Conservation (phyloP, 2,329 filamentous ascomycete genomes). For the Claviceps capensis region DNA sequence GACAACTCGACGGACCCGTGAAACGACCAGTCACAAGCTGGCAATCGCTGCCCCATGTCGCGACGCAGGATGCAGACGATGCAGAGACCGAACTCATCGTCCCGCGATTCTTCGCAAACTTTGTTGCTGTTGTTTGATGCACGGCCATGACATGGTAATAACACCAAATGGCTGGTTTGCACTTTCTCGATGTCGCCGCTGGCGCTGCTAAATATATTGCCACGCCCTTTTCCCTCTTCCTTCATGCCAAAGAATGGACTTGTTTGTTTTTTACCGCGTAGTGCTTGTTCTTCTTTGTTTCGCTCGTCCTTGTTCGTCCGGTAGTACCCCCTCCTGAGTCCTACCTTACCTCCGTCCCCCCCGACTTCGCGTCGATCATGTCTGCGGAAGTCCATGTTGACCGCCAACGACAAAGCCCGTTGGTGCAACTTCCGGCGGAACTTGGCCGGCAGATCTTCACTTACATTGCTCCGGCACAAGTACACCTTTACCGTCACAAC, state of each 20-base stretch:
- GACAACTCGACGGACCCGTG: not conserved
- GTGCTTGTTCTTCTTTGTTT: not conserved
- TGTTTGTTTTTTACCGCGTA: not conserved
- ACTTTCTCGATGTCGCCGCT: too few relatives aligned
- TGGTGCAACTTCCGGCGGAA: slow-evolving; percentile 1
- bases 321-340: not conserved
- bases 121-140: not conserved
- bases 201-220: not conserved
- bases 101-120: slow-evolving; percentile 3
- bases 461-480: not conserved
- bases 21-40: not conserved
- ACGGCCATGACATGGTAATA: not conserved
- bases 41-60: not conserved
- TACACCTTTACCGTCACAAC: slow-evolving; percentile 1
- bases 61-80: not conserved
- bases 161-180: not conserved
- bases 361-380: not conserved
- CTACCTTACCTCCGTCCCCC: too few relatives aligned
- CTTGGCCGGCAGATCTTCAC: slow-evolving; percentile 3
- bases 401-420: not conserved
- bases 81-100: not conserved
- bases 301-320: not conserved
- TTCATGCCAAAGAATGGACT: not conserved
- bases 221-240: not conserved
- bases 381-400: not conserved